A percentile compares a stretch with the other conserved stretches of the same genome.
Conservation (phyloP, 257 asterid species). For the Coffea eugenioides region DNA sequence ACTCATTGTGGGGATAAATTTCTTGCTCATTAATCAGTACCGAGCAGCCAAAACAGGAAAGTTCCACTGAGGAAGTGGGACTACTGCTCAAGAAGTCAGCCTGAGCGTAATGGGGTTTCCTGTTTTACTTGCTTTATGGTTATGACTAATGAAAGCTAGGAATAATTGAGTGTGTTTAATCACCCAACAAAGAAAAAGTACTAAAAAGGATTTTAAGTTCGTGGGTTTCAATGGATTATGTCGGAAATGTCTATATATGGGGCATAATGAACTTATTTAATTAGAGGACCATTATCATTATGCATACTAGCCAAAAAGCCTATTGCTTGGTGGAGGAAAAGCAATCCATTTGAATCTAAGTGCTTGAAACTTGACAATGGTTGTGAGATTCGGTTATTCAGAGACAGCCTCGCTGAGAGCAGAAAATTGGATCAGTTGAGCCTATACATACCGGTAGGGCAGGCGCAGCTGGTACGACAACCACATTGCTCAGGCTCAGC, state of each 20-base stretch:
- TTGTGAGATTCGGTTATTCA: neutral
- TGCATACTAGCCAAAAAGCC: neutral
- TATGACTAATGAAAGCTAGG: slow-evolving; percentile 1
- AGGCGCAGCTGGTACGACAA: too few species aligned
- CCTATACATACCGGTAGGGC: too few species aligned
- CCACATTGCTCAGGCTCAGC: too few species aligned
- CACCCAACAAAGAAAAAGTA: neutral
- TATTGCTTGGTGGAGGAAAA: slow-evolving; percentile 1
- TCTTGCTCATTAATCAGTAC: neutral
- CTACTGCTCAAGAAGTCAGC: slow-evolving; percentile 37
- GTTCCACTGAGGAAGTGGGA: slow-evolving; percentile 55
- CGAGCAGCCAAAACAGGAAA: slow-evolving; percentile 55
- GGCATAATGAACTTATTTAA: neutral
- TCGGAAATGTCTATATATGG: neutral
- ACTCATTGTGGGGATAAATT: neutral
- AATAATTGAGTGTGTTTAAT: neutral
- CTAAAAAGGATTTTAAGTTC: neutral
- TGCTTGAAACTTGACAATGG: neutral
- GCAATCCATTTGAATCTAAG: neutral
- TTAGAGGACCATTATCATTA: neutral
- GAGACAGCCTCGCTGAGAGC: too few species aligned
- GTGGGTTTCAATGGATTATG: slow-evolving; percentile 22
- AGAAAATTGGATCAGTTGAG: too few species aligned
- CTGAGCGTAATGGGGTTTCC: slow-evolving; percentile 36
- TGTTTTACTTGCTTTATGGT: slow-evolving; percentile 36